These are phyloP conservation scores for Lipomyces anomalus DNA, from an alignment of 805 yeast species.

Conservation along the genomic window DNA sequence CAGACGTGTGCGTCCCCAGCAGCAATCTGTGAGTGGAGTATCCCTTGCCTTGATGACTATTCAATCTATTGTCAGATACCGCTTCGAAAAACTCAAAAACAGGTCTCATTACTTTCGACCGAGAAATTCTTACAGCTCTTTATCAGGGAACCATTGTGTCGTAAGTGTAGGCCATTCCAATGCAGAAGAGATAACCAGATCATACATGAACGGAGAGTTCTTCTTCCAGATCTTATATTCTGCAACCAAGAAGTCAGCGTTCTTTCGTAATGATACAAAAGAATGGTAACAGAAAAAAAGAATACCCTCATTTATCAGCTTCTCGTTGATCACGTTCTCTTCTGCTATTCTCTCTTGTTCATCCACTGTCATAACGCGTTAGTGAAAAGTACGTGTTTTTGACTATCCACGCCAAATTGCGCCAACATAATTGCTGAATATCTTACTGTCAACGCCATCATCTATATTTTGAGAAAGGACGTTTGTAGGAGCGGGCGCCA, in stretches of 20 bases:
- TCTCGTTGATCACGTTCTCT: slow-evolving; percentile 19
- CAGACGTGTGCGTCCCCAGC: slow-evolving; percentile 61
- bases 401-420: too few species aligned
- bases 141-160: slow-evolving; percentile 59
- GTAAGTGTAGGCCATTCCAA: slow-evolving; percentile 62
- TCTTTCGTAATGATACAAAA: neutral
- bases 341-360: slow-evolving; percentile 19
- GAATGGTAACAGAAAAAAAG: neutral
- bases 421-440: too few species aligned
- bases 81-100: neutral
- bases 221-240: slow-evolving; percentile 59
- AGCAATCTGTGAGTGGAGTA: slow-evolving; percentile 43
- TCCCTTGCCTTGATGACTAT: slow-evolving; percentile 25
- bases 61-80: too few species aligned
- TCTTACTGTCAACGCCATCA: slow-evolving; percentile 17
- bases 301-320: slow-evolving; percentile 21
- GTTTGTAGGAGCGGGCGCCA: slow-evolving; percentile 20
- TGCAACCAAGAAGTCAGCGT: neutral
- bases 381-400: neutral
- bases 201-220: slow-evolving; percentile 52
- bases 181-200: slow-evolving; percentile 46
- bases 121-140: slow-evolving; percentile 29
- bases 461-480: slow-evolving; percentile 6
- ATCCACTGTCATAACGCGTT: slow-evolving; percentile 12
- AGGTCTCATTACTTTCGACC: neutral